Percentiles rank a stretch among this genome's conserved stretches.
Conservation (phyloP, 2,329 filamentous ascomycete genomes). For the Apiospora sp. region DNA sequence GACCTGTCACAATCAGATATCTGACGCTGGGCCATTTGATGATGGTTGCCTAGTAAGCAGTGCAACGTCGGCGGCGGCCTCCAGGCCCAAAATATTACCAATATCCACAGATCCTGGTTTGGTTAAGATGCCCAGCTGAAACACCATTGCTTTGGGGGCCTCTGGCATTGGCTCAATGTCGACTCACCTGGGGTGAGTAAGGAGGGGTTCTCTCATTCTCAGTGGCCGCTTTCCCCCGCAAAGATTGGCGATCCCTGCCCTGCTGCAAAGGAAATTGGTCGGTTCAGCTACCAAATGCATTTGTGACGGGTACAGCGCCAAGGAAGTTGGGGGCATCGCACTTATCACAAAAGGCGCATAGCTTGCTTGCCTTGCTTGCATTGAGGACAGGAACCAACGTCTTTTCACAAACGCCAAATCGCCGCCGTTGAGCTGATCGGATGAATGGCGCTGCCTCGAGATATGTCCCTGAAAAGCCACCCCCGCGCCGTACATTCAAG, state of each 20-base stretch:
- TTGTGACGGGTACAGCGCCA: background rate
- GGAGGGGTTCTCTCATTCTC: background rate
- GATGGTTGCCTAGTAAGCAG: background rate
- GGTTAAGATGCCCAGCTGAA: background rate
- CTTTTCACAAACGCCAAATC: background rate
- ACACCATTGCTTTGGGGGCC: background rate
- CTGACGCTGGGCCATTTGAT: background rate
- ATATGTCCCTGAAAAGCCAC: background rate
- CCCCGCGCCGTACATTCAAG: background rate
- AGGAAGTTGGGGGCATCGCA: background rate
- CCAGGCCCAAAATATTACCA: background rate
- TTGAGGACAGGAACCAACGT: background rate
- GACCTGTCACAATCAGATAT: too few relatives aligned
- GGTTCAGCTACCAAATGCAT: background rate
- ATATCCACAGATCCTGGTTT: background rate
- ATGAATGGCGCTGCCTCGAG: constrained; percentile 6
- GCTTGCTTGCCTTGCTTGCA: background rate
- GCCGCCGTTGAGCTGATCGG: constrained; percentile 8
- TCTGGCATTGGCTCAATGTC: background rate
- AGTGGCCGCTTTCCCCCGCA: background rate
- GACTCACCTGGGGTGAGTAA: background rate
- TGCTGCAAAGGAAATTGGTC: background rate
- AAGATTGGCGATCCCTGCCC: constrained; percentile 7
- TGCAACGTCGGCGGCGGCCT: background rate
- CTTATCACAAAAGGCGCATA: background rate